Evolutionary conservation across 164 flowering plant species (phyloP).

Genomic region (Malania oleifera): DNA sequence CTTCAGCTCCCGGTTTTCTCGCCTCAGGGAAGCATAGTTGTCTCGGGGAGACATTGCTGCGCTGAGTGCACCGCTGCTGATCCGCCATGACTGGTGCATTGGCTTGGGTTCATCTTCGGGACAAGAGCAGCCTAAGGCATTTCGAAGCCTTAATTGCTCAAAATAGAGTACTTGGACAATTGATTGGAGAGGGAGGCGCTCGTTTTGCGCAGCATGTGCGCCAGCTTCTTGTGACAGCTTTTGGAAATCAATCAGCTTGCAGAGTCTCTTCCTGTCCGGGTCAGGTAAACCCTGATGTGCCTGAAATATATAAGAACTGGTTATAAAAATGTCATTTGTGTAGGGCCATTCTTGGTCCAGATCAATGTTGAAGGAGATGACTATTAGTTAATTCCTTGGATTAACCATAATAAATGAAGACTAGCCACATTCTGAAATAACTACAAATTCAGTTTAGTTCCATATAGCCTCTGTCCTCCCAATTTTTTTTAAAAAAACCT

Average conservation of each 20-base stretch:
- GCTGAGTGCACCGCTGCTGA: conserved; percentile 88
- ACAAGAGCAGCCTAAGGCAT: conserved; percentile 50
- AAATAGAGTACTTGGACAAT: conserved; percentile 90
- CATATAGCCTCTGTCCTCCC: no score
- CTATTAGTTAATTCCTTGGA: neutral
- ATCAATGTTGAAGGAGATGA: neutral
- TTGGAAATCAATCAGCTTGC: conserved; percentile 88
- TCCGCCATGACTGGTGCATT: conserved; percentile 69
- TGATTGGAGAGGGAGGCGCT: conserved; percentile 89
- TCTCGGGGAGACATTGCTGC: conserved; percentile 91
- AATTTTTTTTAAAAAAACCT: no score
- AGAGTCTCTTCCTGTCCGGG: conserved; percentile 61
- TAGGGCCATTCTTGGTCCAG: neutral
- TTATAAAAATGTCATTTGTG: neutral
- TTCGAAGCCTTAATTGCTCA: conserved; percentile 89
- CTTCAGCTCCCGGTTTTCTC: conserved; percentile 89
- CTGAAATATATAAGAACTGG: conserved; percentile 38
- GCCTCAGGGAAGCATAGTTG: conserved; percentile 88
- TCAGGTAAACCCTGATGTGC: conserved; percentile 81
- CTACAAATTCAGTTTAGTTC: no score
- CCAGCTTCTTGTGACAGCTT: conserved; percentile 94
- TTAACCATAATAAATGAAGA: no score
- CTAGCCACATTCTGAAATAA: no score
- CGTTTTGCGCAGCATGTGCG: conserved; percentile 95
- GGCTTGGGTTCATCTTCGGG: conserved; percentile 67